Base-by-base conservation (phyloP, 108 stramenopile genomes). In the Nannochloropsis granulata region DNA sequence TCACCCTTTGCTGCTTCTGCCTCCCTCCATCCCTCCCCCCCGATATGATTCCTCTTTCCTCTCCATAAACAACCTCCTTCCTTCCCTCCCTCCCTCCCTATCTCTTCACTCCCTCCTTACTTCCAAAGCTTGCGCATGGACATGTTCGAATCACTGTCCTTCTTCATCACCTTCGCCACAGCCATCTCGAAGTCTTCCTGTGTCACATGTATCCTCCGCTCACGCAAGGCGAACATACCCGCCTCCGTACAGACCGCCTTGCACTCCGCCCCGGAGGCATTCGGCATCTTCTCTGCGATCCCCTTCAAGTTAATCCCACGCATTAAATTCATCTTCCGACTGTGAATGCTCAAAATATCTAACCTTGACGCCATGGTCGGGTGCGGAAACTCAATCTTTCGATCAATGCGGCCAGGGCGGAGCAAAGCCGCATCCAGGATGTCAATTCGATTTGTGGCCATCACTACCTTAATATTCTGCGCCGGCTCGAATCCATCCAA, bases 101-200 rank as follows among this genome's bases (percentile, higher is more conserved):
- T 13, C 79, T 79, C 56, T n/a, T n/a, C n/a, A n/a, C 16, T 71
- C 16, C 44, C 82, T 5, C 34, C 78, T 89, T 97, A 99, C 93
- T 98, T 98, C 97, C 97, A 99, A 88, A 99, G 92, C 90, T 97
- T 94, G 80, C 94, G 92, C 89, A 98, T 91, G 89, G 94, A 93
- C 85, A 97, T 92, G 92, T 99, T 97, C 82, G 91, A 83, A 80
- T 99, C 99, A 42, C 92, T 89, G 78, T 98, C 97, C 94, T 99
- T 98, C 97, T 98, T 98, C 99, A 99, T 98, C 83, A 99, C 99
- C 94, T 99, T 99, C 80, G 91, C 93, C 3, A 97, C 96, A 0
- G 97, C 97, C 98, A 99, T 98, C 92, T 98, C 97, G 89, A 99
- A 99, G 92, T 99, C 98, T 90, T 99, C 98, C 91, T 99, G 98